These are phyloP conservation scores for Penicillium occitanis DNA, from an alignment of 2,329 filamentous ascomycete genomes.

Conservation along the genomic window DNA sequence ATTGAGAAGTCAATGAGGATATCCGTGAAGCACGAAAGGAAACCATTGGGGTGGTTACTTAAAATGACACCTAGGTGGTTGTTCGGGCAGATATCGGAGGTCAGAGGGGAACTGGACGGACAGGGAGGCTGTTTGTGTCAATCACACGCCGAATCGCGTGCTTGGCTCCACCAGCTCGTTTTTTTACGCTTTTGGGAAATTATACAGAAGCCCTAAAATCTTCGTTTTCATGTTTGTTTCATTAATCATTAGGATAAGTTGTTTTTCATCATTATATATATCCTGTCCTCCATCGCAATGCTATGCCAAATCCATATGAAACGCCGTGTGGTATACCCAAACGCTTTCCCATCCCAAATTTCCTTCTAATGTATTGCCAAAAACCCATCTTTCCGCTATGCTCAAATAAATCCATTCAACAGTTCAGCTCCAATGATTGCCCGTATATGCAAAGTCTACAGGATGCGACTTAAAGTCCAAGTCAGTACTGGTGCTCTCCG, in stretches of 20 bases:
- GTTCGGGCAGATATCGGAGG: slow-evolving; percentile 10
- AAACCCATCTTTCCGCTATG: neutral
- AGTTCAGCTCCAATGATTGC: neutral
- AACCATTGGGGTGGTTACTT: neutral
- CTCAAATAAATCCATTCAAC: neutral
- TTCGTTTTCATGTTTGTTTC: neutral
- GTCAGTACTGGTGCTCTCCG: too few relatives aligned
- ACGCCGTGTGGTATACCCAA: slow-evolving; percentile 7
- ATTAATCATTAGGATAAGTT: neutral
- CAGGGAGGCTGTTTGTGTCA: slow-evolving; percentile 1
- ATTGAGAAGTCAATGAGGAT: neutral
- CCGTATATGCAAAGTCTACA: neutral
- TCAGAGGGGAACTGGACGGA: neutral
- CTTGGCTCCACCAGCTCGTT: slow-evolving; percentile 2
- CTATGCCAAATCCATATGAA: neutral
- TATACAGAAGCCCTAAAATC: neutral
- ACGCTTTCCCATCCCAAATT: slow-evolving; percentile 1
- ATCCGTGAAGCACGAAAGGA: neutral
- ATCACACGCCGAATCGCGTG: slow-evolving; percentile 7
- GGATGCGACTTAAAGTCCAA: neutral
- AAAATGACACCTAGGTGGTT: neutral
- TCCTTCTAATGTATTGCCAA: neutral
- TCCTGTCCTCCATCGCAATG: neutral
- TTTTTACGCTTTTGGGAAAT: slow-evolving; percentile 2
- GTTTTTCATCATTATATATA: neutral